phyloP scores from a whole-genome alignment of 495 filamentous ascomycete species.

The Lepraria neglecta region DNA sequence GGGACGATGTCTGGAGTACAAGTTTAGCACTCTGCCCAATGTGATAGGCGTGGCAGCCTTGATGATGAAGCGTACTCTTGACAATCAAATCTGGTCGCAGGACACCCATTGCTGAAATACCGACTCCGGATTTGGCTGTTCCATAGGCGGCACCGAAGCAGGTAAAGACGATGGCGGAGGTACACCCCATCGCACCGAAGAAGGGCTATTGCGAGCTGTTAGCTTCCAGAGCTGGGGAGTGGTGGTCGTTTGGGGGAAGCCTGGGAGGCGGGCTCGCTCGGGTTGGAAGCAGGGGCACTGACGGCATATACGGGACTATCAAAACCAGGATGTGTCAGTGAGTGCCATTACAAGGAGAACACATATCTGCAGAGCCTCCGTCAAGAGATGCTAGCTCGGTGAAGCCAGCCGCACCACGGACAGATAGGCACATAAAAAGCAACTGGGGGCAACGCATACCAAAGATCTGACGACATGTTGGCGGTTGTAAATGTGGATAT shows the following conservation, averaged over 20 bases:
- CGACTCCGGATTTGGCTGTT: slow-evolving; percentile 98
- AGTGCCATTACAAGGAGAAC: background rate
- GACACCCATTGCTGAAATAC: slow-evolving; percentile 97
- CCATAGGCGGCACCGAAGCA: slow-evolving; percentile 98
- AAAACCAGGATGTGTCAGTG: slow-evolving; percentile 13
- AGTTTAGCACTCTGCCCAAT: background rate
- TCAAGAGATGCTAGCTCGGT: slow-evolving; percentile 8
- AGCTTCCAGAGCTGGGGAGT: slow-evolving; percentile 1
- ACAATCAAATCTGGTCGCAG: slow-evolving; percentile 96
- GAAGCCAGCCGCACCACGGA: slow-evolving; percentile 11
- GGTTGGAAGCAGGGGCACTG: slow-evolving; percentile 45
- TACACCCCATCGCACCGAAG: slow-evolving; percentile 99
- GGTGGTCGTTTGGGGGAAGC: too few species aligned
- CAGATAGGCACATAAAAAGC: slow-evolving; percentile 28
- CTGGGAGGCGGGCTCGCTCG: slow-evolving; percentile 16
- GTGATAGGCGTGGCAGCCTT: too few species aligned
- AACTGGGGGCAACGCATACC: slow-evolving; percentile 46
- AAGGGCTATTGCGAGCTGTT: slow-evolving; percentile 63
- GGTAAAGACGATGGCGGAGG: slow-evolving; percentile 96
- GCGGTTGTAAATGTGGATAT: slow-evolving; percentile 16
- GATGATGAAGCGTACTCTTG: slow-evolving; percentile 69
- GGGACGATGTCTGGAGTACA: slow-evolving; percentile 78
- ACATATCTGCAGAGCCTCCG: slow-evolving; percentile 14
- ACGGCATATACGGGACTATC: slow-evolving; percentile 97
- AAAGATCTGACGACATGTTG: slow-evolving; percentile 60